Percentiles rank a stretch among this genome's conserved stretches.
These are phyloP conservation scores for Citrus unshiu DNA, from an alignment of 345 rosid species.

Conservation along the genomic window DNA sequence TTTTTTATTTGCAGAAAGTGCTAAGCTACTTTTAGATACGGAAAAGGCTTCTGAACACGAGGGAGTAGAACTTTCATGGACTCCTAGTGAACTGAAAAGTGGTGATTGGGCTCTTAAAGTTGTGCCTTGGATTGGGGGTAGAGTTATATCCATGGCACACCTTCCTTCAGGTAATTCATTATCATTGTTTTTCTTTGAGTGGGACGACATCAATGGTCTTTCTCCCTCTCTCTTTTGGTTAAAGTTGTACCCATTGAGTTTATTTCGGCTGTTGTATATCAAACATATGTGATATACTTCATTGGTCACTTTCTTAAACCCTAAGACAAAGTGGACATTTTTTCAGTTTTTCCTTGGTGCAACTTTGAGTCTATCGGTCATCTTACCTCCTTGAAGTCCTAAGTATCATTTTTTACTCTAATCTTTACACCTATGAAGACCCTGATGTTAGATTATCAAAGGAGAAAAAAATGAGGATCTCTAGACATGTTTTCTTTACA, in stretches of 20 bases:
- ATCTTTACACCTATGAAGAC: not conserved
- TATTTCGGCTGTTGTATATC: not conserved
- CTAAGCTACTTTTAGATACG: constrained; percentile 53
- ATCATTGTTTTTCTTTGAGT: not conserved
- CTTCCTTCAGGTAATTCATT: constrained; percentile 69
- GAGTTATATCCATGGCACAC: constrained; percentile 89
- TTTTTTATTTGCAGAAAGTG: constrained; percentile 43
- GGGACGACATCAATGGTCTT: not conserved
- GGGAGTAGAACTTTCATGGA: constrained; percentile 61
- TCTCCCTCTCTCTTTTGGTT: not conserved
- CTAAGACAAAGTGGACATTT: not conserved
- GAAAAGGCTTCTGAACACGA: constrained; percentile 51
- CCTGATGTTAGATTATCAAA: not conserved
- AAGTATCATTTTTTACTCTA: not conserved
- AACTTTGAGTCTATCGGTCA: not conserved
- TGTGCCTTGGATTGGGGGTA: constrained; percentile 95
- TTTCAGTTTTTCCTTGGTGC: not conserved
- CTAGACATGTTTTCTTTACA: not conserved
- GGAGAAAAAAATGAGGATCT: not conserved
- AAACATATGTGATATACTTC: not conserved
- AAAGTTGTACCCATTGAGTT: not conserved
- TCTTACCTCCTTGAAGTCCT: not conserved
- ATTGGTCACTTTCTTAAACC: not conserved
- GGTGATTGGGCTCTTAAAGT: constrained; percentile 70
- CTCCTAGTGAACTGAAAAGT: constrained; percentile 61